phyloP scores from a whole-genome alignment of 2,329 filamentous ascomycete genomes.

The Drechslerella dactyloides region DNA sequence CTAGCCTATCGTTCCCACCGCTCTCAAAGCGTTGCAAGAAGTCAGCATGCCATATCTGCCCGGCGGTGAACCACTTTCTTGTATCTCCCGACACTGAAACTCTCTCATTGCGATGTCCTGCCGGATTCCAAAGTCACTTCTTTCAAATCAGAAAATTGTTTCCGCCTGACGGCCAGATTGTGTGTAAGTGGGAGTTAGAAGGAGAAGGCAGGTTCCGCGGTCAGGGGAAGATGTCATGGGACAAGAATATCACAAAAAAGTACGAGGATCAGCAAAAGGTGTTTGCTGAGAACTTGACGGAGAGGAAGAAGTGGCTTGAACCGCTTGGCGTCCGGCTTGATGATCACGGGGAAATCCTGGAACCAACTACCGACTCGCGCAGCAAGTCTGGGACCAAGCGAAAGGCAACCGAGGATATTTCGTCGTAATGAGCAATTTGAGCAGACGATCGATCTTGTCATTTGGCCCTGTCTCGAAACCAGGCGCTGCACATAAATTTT shows the following conservation, averaged over 20 bases:
- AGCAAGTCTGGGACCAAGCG: no score
- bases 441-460: no score
- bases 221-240: not conserved
- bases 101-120: not conserved
- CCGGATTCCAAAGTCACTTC: not conserved
- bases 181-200: not conserved
- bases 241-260: not conserved
- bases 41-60: constrained; percentile 7
- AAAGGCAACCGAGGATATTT: no score
- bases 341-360: no score
- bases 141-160: not conserved
- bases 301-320: no score
- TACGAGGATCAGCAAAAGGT: no score
- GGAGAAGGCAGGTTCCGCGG: not conserved
- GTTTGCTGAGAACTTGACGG: no score
- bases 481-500: no score
- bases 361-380: no score
- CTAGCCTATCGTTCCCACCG: not conserved
- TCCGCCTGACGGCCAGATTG: not conserved
- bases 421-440: no score
- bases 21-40: not conserved
- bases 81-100: not conserved
- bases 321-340: no score
- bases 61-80: constrained; percentile 10
- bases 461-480: no score